A percentile compares a stretch with the other conserved stretches of the same genome.
These are phyloP conservation scores for Plectranthus barbatus DNA, from an alignment of 257 asterid genomes.

Conservation along the genomic window DNA sequence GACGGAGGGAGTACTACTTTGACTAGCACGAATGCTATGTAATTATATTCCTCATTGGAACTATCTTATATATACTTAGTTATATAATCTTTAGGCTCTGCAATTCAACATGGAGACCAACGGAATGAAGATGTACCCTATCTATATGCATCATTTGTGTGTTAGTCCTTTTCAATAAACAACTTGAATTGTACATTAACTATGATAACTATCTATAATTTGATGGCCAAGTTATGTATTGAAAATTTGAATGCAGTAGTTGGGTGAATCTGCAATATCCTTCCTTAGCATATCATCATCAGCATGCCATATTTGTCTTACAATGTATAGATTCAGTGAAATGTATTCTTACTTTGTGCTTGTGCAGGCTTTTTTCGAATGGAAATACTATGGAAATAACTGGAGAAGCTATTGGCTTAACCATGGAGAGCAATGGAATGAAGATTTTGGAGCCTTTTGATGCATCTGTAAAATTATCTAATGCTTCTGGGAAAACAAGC, in stretches of 20 bases:
- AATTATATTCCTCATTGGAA: too few relatives aligned
- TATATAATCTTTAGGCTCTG: too few relatives aligned
- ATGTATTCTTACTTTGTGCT: slow-evolving; percentile 11
- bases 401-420: slow-evolving; percentile 71
- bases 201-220: too few relatives aligned
- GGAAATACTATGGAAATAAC: slow-evolving; percentile 59
- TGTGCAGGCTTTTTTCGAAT: slow-evolving; percentile 70
- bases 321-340: background rate
- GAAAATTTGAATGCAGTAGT: background rate
- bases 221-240: background rate
- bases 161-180: background rate
- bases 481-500: slow-evolving; percentile 64
- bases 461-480: slow-evolving; percentile 54
- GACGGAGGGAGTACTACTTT: too few relatives aligned
- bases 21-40: too few relatives aligned
- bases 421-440: slow-evolving; percentile 96
- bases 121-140: background rate
- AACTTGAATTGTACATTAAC: background rate
- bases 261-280: background rate
- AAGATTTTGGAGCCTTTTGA: slow-evolving; percentile 94
- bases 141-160: background rate
- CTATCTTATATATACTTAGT: too few relatives aligned
- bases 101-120: too few relatives aligned
- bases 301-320: background rate
- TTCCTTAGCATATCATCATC: background rate